Conservation (phyloP, 2,329 filamentous ascomycete species). For the Botrytis aclada region DNA sequence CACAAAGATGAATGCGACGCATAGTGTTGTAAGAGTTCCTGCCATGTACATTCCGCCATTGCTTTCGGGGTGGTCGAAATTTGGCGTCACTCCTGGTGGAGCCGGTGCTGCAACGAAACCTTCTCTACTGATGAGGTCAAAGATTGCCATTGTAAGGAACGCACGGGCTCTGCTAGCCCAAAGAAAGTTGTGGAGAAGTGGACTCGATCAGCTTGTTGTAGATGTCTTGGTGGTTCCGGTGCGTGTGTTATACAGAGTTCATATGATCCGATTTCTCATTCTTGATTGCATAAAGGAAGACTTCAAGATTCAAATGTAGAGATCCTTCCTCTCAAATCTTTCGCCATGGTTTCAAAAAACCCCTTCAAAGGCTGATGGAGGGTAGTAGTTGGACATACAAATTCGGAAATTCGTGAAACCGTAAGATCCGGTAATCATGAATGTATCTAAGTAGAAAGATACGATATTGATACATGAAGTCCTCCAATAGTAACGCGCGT, state of each 20-base stretch:
- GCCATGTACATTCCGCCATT: background rate
- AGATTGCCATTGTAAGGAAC: background rate
- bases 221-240: background rate
- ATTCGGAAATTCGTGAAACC: no score
- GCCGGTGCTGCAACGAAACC: background rate
- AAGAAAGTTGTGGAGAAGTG: background rate
- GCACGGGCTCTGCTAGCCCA: background rate
- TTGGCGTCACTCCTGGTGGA: background rate
- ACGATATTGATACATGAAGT: background rate
- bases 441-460: background rate
- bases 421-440: background rate
- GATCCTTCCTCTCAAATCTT: background rate
- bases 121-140: background rate
- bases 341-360: background rate
- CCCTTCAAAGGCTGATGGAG: background rate
- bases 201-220: background rate
- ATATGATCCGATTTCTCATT: background rate
- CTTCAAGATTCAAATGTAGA: background rate
- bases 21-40: background rate
- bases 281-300: background rate
- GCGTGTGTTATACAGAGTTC: background rate
- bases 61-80: background rate
- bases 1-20: background rate
- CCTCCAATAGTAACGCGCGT: background rate
- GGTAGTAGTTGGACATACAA: background rate